These are phyloP conservation scores for Alternaria angustiovoidea DNA, from an alignment of 2,329 filamentous ascomycete genomes.

Conservation along the genomic window DNA sequence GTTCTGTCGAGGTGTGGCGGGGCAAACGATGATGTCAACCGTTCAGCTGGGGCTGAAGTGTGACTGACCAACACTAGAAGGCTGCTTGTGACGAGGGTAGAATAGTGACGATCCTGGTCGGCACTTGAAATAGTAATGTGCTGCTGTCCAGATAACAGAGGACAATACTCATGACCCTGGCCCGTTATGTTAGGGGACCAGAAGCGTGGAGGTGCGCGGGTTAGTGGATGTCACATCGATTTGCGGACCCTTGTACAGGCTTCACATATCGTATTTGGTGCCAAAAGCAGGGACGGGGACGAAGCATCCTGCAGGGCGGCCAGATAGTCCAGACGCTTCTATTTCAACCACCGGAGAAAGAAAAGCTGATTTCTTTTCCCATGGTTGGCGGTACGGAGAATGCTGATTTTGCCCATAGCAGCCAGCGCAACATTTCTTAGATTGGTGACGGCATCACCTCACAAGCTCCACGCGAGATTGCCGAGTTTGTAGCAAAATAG, in stretches of 20 bases:
- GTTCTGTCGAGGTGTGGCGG: slow-evolving; percentile 22
- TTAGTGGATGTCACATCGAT: slow-evolving; percentile 20
- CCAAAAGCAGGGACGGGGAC: slow-evolving; percentile 21
- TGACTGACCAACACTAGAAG: slow-evolving; percentile 2
- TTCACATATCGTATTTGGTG: slow-evolving; percentile 11
- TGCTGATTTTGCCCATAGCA: background rate
- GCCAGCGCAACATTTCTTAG: background rate
- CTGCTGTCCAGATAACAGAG: slow-evolving; percentile 17
- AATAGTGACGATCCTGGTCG: slow-evolving; percentile 4
- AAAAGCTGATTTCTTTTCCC: background rate
- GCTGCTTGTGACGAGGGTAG: background rate
- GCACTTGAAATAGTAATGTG: slow-evolving; percentile 10
- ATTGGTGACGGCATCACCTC: slow-evolving; percentile 10
- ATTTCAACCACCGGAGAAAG: slow-evolving; percentile 1
- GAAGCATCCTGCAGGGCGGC: slow-evolving; percentile 15
- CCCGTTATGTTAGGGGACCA: slow-evolving; percentile 5
- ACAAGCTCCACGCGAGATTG: slow-evolving; percentile 7
- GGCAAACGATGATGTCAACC: slow-evolving; percentile 26
- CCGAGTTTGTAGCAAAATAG: background rate
- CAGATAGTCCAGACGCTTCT: slow-evolving; percentile 2
- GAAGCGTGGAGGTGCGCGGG: slow-evolving; percentile 13
- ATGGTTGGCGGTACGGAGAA: background rate
- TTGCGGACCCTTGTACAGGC: slow-evolving; percentile 16
- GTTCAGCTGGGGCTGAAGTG: slow-evolving; percentile 1
- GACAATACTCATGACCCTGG: slow-evolving; percentile 10